Percentiles rank a stretch among this genome's conserved stretches.
These are phyloP conservation scores for Metarhizium album DNA, from an alignment of 2,329 filamentous ascomycete species.

Conservation along the genomic window DNA sequence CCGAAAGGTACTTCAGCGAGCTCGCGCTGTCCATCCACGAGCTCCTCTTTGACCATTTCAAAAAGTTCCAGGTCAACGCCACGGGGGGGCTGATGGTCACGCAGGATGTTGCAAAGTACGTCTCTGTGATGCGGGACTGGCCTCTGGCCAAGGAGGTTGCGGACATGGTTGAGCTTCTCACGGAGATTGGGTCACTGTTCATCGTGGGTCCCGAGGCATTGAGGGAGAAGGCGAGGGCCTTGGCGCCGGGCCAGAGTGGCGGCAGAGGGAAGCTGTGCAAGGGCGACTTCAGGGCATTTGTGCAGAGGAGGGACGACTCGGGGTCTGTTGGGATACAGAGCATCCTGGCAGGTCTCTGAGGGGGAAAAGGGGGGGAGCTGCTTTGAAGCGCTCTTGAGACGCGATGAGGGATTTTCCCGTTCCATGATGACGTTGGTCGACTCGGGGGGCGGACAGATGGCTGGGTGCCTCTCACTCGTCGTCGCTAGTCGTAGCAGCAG, in stretches of 20 bases:
- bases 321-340: slow-evolving; percentile 72
- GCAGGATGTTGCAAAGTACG: slow-evolving; percentile 92
- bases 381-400: no score
- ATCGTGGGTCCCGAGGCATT: slow-evolving; percentile 79
- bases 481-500: no score
- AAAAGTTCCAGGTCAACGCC: slow-evolving; percentile 85
- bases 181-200: slow-evolving; percentile 91
- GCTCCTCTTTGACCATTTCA: slow-evolving; percentile 84
- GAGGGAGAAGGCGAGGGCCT: slow-evolving; percentile 55
- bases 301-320: slow-evolving; percentile 75
- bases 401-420: no score
- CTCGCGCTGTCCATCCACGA: slow-evolving; percentile 68
- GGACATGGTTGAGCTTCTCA: slow-evolving; percentile 68
- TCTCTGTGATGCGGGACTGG: slow-evolving; percentile 76
- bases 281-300: slow-evolving; percentile 71
- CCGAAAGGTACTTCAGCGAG: slow-evolving; percentile 73
- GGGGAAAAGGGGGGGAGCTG: no score
- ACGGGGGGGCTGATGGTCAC: slow-evolving; percentile 91
- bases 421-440: no score
- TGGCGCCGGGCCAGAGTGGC: slow-evolving; percentile 31
- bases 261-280: slow-evolving; percentile 47
- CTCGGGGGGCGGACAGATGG: no score
- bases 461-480: not conserved
- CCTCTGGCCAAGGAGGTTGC: slow-evolving; percentile 58
- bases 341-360: slow-evolving; percentile 56